Evolutionary conservation across 2,329 filamentous ascomycete species (phyloP).

Genomic region (Calonectria hawksworthii): DNA sequence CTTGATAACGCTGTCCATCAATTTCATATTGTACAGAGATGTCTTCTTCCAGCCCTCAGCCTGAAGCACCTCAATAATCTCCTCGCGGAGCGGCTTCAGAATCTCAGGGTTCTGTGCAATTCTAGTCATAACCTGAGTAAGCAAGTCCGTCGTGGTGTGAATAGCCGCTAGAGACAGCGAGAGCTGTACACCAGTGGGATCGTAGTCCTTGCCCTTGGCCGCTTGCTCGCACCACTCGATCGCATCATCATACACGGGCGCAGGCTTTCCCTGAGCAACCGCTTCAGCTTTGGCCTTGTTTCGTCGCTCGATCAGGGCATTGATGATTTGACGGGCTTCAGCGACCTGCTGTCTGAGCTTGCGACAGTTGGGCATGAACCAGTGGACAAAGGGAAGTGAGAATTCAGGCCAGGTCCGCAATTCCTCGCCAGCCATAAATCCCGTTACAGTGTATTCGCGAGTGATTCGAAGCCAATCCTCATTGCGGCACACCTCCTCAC

Average conservation of each 20-base stretch:
- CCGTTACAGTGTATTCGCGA: not conserved
- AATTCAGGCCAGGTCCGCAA: not conserved
- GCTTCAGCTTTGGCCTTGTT: not conserved
- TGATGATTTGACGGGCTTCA: not conserved
- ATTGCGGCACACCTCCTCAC: not conserved
- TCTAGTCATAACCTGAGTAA: not conserved
- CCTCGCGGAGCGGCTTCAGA: not conserved
- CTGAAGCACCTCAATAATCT: not conserved
- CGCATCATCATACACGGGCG: not conserved
- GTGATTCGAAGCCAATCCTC: not conserved
- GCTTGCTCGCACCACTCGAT: not conserved
- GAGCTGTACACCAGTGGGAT: not conserved
- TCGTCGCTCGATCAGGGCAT: not conserved
- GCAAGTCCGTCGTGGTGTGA: not conserved
- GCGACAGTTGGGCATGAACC: not conserved
- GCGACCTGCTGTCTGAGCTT: not conserved
- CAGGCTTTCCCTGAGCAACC: not conserved
- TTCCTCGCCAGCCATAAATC: not conserved
- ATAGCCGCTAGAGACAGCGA: not conserved
- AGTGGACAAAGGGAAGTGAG: not conserved
- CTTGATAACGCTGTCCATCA: slow-evolving; percentile 64
- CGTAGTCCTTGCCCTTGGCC: not conserved
- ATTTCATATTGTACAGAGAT: slow-evolving; percentile 58
- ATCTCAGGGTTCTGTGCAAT: not conserved
- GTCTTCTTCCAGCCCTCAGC: slow-evolving; percentile 58